Evolutionary conservation across 768 basidiomycete species (phyloP), one percentile per base, ranked within the genome.

Genomic region (Termitomyces sp.): DNA sequence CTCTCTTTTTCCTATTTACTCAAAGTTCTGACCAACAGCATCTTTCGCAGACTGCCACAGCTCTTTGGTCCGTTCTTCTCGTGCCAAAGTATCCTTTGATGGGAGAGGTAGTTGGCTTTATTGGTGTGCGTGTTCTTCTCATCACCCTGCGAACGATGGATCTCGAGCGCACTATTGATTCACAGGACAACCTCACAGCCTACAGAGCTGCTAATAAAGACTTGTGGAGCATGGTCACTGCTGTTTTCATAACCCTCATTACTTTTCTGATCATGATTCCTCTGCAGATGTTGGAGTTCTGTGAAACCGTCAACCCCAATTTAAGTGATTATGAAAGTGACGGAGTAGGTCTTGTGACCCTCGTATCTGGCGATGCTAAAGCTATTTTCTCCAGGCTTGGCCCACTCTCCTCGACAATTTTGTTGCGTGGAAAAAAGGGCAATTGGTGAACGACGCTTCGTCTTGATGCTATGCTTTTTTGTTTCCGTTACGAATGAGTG

Each of bases 191-290:
- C 77, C 34, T 24, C 7, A 77, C 53, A 37, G 21, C 72, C 3
- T 90, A 89, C 70, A 91, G 85, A 64, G 87, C 85, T 0, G 82
- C 84, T 14, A 93, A 90, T 68, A 89, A 89, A 64, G 91, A 94
- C 69, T 70, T 92, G 9, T 94, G 91, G 91, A 80, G 70, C 54
- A 93, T 93, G 90, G 90, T 88, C 57, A 14, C 77, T 71, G 32
- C 17, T 45, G 14, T 17, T 59, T 15, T 2, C 24, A 28, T 40
- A 8, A 37, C 24, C 26, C 17, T 40, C n/a, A 19, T 19, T 3
- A 4, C n/a, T 12, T n/a, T 38, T 26, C 10, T 19, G 24, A 19
- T 50, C 19, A 35, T 50, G 30, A 22, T 47, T 34, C 38, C 28
- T 32, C 24, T 17, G 7, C 64, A 91, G 88, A 84, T 88, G 71